Base-by-base conservation (phyloP, 257 asterid genomes). In the Plantago major region DNA sequence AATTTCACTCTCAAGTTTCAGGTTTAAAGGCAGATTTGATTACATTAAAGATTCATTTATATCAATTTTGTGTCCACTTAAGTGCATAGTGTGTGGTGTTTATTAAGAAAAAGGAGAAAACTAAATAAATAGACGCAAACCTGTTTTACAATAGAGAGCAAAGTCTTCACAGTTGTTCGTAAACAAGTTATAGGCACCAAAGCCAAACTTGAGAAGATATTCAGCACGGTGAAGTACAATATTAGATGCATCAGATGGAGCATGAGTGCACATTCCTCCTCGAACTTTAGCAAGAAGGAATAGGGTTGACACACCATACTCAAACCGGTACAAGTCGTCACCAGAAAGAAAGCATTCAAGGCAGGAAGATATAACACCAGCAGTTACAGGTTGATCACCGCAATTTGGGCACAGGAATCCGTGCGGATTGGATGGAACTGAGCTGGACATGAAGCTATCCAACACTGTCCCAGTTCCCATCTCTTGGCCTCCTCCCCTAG, bases 91-190 rank as follows among this genome's bases (percentile, higher is more conserved):
- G n/a, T n/a, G n/a, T n/a, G n/a, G n/a, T n/a, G n/a, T n/a, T n/a
- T n/a, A n/a, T n/a, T n/a, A n/a, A n/a, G n/a, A n/a, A n/a, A n/a
- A n/a, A 15, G 19, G 22, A 22, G 40, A 15, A 52, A 52, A 30
- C 5, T 2, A 2, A 18, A 26, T 18, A 1, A 52, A 52, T 51
- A 51, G 3, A 19, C 11, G 42, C 42, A 22, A 10, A 52, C 97
- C 99, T 0, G 99, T 92, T 62, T 86, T 92, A 82, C 97, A 92
- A 58, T 92, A 92, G 46, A 92, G 26, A 9, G 98, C 83, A 26
- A 92, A 92, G 65, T 92, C 97, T 85, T 92, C 97, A 11, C 99
- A 92, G 76, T 92, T 92, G 81, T 89, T 92, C n/a, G 86, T 92
- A 44, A 89, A 89, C 14, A 89, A 84, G 7, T 92, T 79, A 52